Evolutionary conservation across 2,329 filamentous ascomycete species (phyloP), one percentile per base, ranked within the genome.

Genomic region (Aspergillus sclerotialis): DNA sequence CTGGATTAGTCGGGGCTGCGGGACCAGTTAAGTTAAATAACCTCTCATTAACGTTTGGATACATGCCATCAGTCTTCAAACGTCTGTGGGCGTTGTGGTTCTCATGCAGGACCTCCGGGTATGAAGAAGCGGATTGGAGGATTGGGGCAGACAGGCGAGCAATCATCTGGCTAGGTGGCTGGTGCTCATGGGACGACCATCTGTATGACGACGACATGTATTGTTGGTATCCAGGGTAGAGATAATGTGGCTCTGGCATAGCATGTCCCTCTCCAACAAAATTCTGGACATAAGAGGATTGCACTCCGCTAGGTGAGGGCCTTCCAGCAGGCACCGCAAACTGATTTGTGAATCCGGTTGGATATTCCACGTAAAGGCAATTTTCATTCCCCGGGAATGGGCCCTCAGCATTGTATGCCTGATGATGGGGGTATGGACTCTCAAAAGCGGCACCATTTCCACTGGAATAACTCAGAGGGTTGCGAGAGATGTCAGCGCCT

Each of bases 391-490:
- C 39, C 12, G 30, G 10, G 10, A 35, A 37, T 15, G 37, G 33
- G n/a, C 30, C 36, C 15, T 36, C 25, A 16, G 40, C 35, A 8
- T 35, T 21, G 16, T 18, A 33, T 23, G 25, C 21, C 30, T 33
- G 17, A 8, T 7, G 28, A 4, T 35, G 38, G n/a, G 29, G 24
- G 11, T 26, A 26, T 21, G 36, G 28, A 19, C 36, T 32, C 5
- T 33, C 14, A 28, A 35, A 32, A 10, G 14, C 15, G 11, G 30
- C 8, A 11, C 33, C 36, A 18, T 38, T 32, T 14, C 14, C 30
- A 2, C n/a, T 33, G 19, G 39, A 32, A 25, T 48, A 44, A 28
- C 35, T 48, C 11, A 50, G 28, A 10, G 47, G 47, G 21, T 50
- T 52, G 23, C 40, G 24, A 11, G 38, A 37, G 14, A 42, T 19